Evolutionary conservation across 2,329 filamentous ascomycete species (phyloP).

Genomic region (Dactylellina cionopaga): DNA sequence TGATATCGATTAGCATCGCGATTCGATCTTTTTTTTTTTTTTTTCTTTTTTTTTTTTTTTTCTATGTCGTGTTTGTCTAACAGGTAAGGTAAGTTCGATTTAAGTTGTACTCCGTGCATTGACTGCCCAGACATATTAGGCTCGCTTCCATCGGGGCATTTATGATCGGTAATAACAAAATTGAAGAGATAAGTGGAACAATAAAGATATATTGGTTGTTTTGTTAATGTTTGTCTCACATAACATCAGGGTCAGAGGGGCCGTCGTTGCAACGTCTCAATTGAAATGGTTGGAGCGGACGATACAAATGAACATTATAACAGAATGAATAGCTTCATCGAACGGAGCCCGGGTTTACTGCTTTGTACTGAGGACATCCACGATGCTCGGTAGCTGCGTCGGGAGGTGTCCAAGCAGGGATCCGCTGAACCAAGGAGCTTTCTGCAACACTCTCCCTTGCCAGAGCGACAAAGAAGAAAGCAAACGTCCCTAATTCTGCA

Average conservation of each 20-base stretch:
- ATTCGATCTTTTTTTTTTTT: constrained; percentile 32
- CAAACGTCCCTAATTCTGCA: constrained; percentile 51
- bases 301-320: too few species aligned
- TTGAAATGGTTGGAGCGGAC: too few species aligned
- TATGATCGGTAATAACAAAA: too few species aligned
- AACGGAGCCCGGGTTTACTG: constrained; percentile 22
- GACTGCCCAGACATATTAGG: constrained; percentile 9
- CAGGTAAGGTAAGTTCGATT: constrained; percentile 24
- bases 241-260: too few species aligned
- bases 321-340: constrained; percentile 12
- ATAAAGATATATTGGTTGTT: not conserved
- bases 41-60: too few species aligned
- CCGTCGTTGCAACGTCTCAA: too few species aligned
- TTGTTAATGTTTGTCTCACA: not conserved
- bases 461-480: constrained; percentile 44
- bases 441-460: constrained; percentile 51
- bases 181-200: too few species aligned
- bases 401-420: constrained; percentile 43
- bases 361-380: constrained; percentile 13
- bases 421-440: constrained; percentile 49
- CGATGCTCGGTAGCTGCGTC: constrained; percentile 46
- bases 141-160: constrained; percentile 37
- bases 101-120: constrained; percentile 35
- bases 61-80: constrained; percentile 38
- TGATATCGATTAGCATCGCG: constrained; percentile 26